A percentile compares a stretch with the other conserved stretches of the same genome.
Conservation (phyloP, 2,329 filamentous ascomycete species). For the Xylariaceae sp. region DNA sequence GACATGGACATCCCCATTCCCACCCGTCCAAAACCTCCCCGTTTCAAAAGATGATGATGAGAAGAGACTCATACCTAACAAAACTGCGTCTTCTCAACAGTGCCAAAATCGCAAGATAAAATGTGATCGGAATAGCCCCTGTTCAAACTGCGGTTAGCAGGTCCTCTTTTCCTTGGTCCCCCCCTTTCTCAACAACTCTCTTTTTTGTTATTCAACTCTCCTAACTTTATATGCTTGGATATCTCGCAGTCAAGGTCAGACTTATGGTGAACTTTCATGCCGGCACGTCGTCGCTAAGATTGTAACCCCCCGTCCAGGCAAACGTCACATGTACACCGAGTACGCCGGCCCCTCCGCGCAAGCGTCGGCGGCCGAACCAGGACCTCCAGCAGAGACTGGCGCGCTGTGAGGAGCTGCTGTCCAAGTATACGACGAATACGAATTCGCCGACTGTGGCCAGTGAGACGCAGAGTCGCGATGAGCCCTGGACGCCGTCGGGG, state of each 20-base stretch:
- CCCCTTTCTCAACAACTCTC: not conserved
- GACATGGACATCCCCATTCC: not conserved
- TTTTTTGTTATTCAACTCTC: not conserved
- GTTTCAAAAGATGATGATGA: not conserved
- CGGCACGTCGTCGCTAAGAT: conserved; percentile 9
- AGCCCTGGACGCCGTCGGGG: conserved; percentile 43
- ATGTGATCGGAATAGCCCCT: conserved; percentile 55
- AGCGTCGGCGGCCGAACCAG: conserved; percentile 55
- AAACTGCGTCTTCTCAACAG: conserved; percentile 5
- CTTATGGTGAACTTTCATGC: conserved; percentile 1
- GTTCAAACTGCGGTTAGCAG: conserved; percentile 46
- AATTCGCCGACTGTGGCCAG: conserved; percentile 24
- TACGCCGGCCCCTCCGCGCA: conserved; percentile 54
- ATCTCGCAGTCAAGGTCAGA: conserved; percentile 43
- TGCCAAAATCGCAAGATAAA: conserved; percentile 60
- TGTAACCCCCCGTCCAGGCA: conserved; percentile 37
- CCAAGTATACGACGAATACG: conserved; percentile 47
- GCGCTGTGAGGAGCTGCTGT: conserved; percentile 53
- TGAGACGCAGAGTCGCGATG: conserved; percentile 29
- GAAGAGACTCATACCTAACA: not conserved
- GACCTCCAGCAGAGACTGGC: conserved; percentile 57
- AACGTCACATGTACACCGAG: conserved; percentile 56
- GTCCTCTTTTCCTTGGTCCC: not conserved
- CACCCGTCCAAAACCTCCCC: no score
- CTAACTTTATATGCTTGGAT: conserved; percentile 3